Evolutionary conservation across 1,139 yeast genomes (phyloP).

Genomic region (Pichia sp.): DNA sequence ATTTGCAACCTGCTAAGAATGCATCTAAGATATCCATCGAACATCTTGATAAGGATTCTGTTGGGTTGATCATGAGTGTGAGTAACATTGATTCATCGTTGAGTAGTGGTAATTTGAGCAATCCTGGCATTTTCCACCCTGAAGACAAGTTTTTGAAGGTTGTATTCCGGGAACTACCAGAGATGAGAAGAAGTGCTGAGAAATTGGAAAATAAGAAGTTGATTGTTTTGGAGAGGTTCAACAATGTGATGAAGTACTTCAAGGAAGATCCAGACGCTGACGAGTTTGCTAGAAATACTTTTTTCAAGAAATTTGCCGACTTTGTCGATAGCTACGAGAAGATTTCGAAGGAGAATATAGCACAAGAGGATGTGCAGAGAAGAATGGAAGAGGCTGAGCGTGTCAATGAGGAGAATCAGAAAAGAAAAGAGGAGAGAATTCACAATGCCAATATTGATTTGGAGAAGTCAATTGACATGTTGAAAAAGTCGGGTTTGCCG

Average conservation of each 20-base stretch:
- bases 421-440: constrained; percentile 24
- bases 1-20: constrained; percentile 48
- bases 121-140: constrained; percentile 69
- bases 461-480: constrained; percentile 66
- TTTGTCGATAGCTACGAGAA: constrained; percentile 70
- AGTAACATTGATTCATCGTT: constrained; percentile 66
- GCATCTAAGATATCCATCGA: constrained; percentile 66
- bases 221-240: constrained; percentile 61
- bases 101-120: constrained; percentile 72
- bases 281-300: constrained; percentile 57
- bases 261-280: constrained; percentile 72
- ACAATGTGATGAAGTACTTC: constrained; percentile 61
- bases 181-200: constrained; percentile 61
- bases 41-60: constrained; percentile 56
- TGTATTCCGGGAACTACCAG: constrained; percentile 58
- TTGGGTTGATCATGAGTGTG: constrained; percentile 47
- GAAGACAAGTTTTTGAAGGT: constrained; percentile 56
- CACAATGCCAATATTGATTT: constrained; percentile 44
- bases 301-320: constrained; percentile 70
- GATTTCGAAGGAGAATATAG: constrained; percentile 69
- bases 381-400: constrained; percentile 71
- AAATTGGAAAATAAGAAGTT: constrained; percentile 56
- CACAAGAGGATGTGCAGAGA: constrained; percentile 72
- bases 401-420: constrained; percentile 41
- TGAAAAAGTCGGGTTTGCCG: constrained; percentile 64